phyloP scores from a whole-genome alignment of 78 protist species.

The Ministeria vibrans region DNA sequence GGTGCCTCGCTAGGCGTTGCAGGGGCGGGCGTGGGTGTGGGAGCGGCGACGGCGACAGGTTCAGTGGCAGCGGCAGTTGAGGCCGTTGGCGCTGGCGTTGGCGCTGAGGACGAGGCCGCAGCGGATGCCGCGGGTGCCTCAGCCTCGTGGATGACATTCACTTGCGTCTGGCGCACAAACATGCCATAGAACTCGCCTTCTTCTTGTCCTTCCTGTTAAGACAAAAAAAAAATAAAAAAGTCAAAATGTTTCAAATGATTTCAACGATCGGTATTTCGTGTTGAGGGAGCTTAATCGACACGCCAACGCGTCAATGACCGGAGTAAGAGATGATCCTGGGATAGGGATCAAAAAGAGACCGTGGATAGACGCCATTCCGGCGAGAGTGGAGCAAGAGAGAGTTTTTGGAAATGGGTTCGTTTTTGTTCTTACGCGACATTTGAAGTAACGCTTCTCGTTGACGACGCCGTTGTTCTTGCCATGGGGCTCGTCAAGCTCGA shows the following conservation, averaged over 20 bases:
- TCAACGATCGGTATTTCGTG: no score
- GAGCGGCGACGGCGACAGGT: not conserved
- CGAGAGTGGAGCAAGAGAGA: no score
- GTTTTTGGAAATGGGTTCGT: no score
- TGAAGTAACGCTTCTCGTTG: constrained; percentile 17
- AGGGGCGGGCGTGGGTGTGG: not conserved
- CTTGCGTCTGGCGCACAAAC: constrained; percentile 27
- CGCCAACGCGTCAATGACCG: no score
- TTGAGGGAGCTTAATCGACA: no score
- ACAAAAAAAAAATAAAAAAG: no score
- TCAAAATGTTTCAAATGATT: no score
- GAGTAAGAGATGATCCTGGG: no score
- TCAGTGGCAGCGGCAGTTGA: not conserved
- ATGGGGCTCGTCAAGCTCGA: constrained; percentile 17
- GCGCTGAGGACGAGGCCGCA: not conserved
- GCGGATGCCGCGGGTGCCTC: not conserved
- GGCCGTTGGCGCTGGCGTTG: not conserved
- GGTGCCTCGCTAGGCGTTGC: not conserved
- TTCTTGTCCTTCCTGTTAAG: no score
- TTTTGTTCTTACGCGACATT: no score
- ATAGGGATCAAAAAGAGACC: no score
- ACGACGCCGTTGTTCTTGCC: constrained; percentile 38
- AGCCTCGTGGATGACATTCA: not conserved
- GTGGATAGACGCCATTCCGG: no score
- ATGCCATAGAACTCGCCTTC: constrained; percentile 37